phyloP scores from a whole-genome alignment of 164 flowering plant species.

The Chimonanthus praecox region DNA sequence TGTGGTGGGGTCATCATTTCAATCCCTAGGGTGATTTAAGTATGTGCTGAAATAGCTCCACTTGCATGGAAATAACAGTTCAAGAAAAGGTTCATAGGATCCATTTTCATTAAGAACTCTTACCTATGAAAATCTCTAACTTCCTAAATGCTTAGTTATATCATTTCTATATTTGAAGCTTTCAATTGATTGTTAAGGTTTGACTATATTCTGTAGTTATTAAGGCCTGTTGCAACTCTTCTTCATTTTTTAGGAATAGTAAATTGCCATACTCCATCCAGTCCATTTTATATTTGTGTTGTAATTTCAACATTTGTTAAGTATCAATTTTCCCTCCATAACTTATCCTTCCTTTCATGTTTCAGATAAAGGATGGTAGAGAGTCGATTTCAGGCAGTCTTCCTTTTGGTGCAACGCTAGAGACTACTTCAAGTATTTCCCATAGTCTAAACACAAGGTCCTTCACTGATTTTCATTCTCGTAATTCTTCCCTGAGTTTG shows the following conservation, averaged over 20 bases:
- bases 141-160: too few relatives aligned
- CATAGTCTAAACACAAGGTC: constrained; percentile 24
- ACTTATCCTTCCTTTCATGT: constrained; percentile 5
- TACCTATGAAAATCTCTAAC: too few relatives aligned
- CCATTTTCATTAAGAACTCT: too few relatives aligned
- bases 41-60: too few relatives aligned
- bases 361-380: constrained; percentile 24
- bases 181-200: too few relatives aligned
- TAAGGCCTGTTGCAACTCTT: too few relatives aligned
- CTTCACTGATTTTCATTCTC: constrained; percentile 36
- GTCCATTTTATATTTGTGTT: background rate
- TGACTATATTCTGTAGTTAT: too few relatives aligned
- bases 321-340: background rate
- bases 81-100: too few relatives aligned
- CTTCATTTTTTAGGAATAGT: background rate
- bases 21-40: too few relatives aligned
- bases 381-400: constrained; percentile 32
- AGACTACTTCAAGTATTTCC: constrained; percentile 33
- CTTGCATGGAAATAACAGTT: too few relatives aligned
- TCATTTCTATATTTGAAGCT: too few relatives aligned
- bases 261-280: background rate
- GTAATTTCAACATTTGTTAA: background rate
- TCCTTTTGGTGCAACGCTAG: constrained; percentile 43
- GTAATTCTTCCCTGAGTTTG: constrained; percentile 25
- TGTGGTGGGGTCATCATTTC: too few relatives aligned